A percentile compares a stretch with the other conserved stretches of the same genome.
phyloP scores from a whole-genome alignment of 331 rosid species.

The Quercus lobata region DNA sequence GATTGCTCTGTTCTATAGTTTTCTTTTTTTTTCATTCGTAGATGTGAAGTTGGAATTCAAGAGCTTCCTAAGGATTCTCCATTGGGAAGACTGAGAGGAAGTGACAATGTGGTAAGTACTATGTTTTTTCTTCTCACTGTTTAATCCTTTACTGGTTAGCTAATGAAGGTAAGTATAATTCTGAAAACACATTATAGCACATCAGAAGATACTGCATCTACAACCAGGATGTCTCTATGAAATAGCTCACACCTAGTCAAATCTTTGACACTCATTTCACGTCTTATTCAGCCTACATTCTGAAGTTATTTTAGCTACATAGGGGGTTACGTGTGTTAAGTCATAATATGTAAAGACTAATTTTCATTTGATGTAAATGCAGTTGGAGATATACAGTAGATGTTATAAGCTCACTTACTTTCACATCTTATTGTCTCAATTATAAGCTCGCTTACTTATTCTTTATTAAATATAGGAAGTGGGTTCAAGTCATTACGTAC shows the following conservation, averaged over 20 bases:
- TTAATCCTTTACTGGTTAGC: background rate
- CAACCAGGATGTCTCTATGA: background rate
- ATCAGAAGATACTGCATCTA: background rate
- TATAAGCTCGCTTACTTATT: too few relatives aligned
- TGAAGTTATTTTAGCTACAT: background rate
- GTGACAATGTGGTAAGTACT: conserved; percentile 82
- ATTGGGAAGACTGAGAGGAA: conserved; percentile 90
- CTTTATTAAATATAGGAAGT: too few relatives aligned
- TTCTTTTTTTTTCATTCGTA: conserved; percentile 3
- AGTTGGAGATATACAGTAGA: conserved; percentile 78
- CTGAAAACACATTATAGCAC: background rate
- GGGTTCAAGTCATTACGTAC: too few relatives aligned
- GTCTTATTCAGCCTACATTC: background rate
- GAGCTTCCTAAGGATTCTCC: conserved; percentile 78
- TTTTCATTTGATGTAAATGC: conserved; percentile 21
- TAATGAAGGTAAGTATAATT: background rate
- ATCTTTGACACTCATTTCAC: background rate
- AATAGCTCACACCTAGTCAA: background rate
- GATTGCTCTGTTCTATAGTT: too few relatives aligned
- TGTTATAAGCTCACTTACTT: conserved; percentile 34
- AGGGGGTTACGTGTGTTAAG: background rate
- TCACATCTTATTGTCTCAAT: too few relatives aligned
- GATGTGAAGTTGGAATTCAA: conserved; percentile 93
- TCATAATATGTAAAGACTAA: background rate
- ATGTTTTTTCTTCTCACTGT: conserved; percentile 4